phyloP scores from a whole-genome alignment of 768 basidiomycete species.

The Trametes cinnabarina region DNA sequence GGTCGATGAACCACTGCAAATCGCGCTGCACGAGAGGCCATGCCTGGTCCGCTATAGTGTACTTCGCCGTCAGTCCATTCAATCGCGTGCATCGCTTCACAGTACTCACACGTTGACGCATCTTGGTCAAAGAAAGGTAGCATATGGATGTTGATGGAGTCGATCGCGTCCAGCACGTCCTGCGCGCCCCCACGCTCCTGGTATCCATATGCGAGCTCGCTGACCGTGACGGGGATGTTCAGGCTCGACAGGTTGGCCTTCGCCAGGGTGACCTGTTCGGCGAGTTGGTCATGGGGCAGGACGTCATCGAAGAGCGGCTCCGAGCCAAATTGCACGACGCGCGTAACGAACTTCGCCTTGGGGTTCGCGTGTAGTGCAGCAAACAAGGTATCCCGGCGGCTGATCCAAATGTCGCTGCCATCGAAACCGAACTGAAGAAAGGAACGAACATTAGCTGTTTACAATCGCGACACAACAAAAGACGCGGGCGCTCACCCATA shows the following conservation, averaged over 20 bases:
- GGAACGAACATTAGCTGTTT: neutral
- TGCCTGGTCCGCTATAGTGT: slow-evolving; percentile 50
- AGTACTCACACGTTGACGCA: slow-evolving; percentile 56
- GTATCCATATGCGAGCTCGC: slow-evolving; percentile 29
- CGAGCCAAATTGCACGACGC: slow-evolving; percentile 28
- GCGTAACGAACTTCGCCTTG: slow-evolving; percentile 25
- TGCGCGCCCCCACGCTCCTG: slow-evolving; percentile 28
- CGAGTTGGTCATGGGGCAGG: slow-evolving; percentile 21
- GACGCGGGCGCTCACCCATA: slow-evolving; percentile 52
- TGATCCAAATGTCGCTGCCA: slow-evolving; percentile 24
- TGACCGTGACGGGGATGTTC: slow-evolving; percentile 27
- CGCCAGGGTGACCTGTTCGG: slow-evolving; percentile 25
- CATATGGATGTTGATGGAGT: slow-evolving; percentile 29
- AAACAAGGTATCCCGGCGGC: slow-evolving; percentile 27
- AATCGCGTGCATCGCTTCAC: too few relatives aligned
- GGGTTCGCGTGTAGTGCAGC: slow-evolving; percentile 29
- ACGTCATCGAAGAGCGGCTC: slow-evolving; percentile 27
- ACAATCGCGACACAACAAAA: neutral
- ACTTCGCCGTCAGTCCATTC: too few relatives aligned
- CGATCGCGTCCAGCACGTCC: slow-evolving; percentile 27
- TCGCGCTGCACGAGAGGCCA: slow-evolving; percentile 63
- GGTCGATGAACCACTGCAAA: slow-evolving; percentile 64
- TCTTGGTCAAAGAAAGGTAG: slow-evolving; percentile 30
- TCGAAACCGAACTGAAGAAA: slow-evolving; percentile 30
- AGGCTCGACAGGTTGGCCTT: slow-evolving; percentile 25